A percentile compares a stretch with the other conserved stretches of the same genome.
These are phyloP conservation scores for Lecanicillium sp. DNA, from an alignment of 2,329 filamentous ascomycete genomes.

Conservation along the genomic window DNA sequence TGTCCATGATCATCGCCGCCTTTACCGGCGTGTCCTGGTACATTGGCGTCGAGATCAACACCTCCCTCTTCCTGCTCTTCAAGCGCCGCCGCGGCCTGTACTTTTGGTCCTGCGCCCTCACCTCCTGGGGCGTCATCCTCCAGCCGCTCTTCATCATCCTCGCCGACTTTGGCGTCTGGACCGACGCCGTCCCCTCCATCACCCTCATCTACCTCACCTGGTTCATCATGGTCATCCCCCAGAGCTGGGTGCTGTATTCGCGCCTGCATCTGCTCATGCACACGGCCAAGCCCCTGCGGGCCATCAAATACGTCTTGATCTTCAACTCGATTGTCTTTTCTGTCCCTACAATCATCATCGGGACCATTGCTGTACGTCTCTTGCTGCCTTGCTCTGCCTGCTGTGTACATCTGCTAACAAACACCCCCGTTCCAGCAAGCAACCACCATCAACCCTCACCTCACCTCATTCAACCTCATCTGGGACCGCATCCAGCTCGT, in stretches of 20 bases:
- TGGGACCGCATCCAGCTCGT: slow-evolving; percentile 49
- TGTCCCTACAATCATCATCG: slow-evolving; percentile 46
- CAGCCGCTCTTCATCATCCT: slow-evolving; percentile 39
- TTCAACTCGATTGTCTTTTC: slow-evolving; percentile 47
- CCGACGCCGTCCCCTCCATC: slow-evolving; percentile 14
- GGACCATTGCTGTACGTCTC: slow-evolving; percentile 41
- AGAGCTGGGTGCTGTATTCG: slow-evolving; percentile 54
- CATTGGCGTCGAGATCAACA: slow-evolving; percentile 25
- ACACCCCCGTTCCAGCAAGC: slow-evolving; percentile 22
- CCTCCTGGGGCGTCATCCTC: slow-evolving; percentile 24
- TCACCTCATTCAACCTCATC: slow-evolving; percentile 28
- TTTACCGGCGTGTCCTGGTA: slow-evolving; percentile 31
- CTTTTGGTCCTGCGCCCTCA: slow-evolving; percentile 28
- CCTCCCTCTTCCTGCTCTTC: slow-evolving; percentile 26
- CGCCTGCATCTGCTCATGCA: slow-evolving; percentile 52
- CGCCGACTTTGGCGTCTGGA: slow-evolving; percentile 25
- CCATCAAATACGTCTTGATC: slow-evolving; percentile 51
- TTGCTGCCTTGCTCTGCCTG: neutral
- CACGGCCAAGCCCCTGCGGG: slow-evolving; percentile 39
- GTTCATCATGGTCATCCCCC: slow-evolving; percentile 49
- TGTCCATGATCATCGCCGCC: slow-evolving; percentile 31
- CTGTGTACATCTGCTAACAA: neutral
- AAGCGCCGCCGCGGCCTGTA: slow-evolving; percentile 25
- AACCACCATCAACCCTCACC: slow-evolving; percentile 19
- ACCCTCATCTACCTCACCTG: slow-evolving; percentile 20